Conservation (phyloP, 306 rosid species). For the Sechiopsis laciniata region DNA sequence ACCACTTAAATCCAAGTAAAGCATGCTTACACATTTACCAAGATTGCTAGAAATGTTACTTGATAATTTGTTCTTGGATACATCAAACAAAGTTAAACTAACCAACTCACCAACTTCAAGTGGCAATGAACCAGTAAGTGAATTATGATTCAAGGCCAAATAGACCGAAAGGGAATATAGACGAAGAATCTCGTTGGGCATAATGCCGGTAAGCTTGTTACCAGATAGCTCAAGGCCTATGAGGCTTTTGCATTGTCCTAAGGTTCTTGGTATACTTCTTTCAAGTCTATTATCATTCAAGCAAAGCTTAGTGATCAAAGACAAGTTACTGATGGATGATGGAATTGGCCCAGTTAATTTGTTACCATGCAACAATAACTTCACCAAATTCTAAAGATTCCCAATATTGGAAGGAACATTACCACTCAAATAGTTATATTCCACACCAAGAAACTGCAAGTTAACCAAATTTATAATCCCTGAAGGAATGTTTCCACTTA, state of each 20-base stretch:
- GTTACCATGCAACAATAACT: fast-evolving
- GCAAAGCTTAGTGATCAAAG: constrained; percentile 2
- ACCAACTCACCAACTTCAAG: constrained; percentile 24
- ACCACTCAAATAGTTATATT: background rate
- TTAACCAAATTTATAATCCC: background rate
- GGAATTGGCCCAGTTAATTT: constrained; percentile 19
- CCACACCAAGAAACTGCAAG: background rate
- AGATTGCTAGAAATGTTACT: constrained; percentile 21
- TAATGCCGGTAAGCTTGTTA: background rate
- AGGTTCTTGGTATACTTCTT: constrained; percentile 1
- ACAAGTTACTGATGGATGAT: constrained; percentile 30
- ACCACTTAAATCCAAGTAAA: constrained; percentile 1
- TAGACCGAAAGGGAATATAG: constrained; percentile 26
- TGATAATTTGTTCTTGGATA: constrained; percentile 29
- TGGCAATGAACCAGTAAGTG: constrained; percentile 29
- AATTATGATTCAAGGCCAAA: constrained; percentile 25
- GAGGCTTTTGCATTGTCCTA: too few species aligned
- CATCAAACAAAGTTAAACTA: constrained; percentile 23
- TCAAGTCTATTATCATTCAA: constrained; percentile 18
- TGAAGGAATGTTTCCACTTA: background rate
- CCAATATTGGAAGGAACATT: background rate
- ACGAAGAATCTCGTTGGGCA: constrained; percentile 26
- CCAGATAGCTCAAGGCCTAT: too few species aligned
- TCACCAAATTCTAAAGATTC: background rate
- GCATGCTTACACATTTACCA: background rate